Evolutionary conservation across 1,284 basidiomycete genomes (phyloP), one percentile per base, ranked within the genome.

Genomic region (Cryptococcus deneoformans): DNA sequence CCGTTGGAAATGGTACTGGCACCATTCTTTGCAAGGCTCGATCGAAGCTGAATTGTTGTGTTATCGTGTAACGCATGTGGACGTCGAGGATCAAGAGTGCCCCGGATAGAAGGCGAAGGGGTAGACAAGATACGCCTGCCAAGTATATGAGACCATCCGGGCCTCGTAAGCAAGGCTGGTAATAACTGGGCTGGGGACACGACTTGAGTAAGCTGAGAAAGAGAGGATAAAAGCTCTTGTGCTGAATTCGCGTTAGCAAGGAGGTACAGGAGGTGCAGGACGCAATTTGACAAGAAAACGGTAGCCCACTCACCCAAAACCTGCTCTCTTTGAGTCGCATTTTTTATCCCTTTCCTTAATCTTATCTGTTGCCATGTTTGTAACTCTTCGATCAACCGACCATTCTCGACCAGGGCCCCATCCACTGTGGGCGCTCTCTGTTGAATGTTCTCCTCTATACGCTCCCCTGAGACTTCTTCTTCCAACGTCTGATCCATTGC

Each of bases 51-150:
- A 60, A 68, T 52, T 8, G 70, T 72, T 5, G 57, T 51, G 40
- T 65, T 72, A 54, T 76, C 74, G 55, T 73, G 71, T 16, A 76
- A 53, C 16, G 74, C 74, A 34, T 63, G 64, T 5, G 69, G 66
- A 3, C 74, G 69, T 6, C 69, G 63, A 6, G 69, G 69, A 58
- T 76, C 73, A 6, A 75, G 64, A 9, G 67, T 75, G 9, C 74
- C 74, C 3, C 74, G 68, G 11, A 74, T 63, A 16, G 58, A 46
- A 2, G 74, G 73, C 2, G 58, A 57, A 1, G 59, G 48, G 8
- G 60, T 54, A 6, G 65, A 61, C 14, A 72, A 45, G 47, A 68
- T 50, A 7, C 68, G 67, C 46, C 59, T 46, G 1, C 69, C 65
- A 5, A 71, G 59, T 1, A 57, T 52, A 55, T 73, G 71, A 1